These are phyloP conservation scores for Amesomyces nigricolor DNA, from an alignment of 2,329 filamentous ascomycete genomes.

Conservation along the genomic window DNA sequence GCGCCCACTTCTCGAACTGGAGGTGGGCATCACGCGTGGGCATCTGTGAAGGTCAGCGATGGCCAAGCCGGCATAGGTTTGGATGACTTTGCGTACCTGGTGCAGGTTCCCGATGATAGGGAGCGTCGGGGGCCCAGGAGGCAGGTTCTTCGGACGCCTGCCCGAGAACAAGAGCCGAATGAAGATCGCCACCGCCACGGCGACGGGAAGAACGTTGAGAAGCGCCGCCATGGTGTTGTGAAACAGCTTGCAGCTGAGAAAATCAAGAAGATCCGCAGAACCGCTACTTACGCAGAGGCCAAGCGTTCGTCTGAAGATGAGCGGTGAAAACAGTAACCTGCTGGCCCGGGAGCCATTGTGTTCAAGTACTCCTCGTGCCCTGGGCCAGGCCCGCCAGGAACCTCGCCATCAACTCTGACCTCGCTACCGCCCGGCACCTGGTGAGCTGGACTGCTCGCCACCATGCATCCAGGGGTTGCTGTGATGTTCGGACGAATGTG, in stretches of 20 bases:
- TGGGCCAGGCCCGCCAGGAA: too few species aligned
- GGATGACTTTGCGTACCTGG: constrained; percentile 13
- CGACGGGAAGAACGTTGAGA: constrained; percentile 17
- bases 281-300: not conserved
- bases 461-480: not conserved
- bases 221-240: constrained; percentile 17
- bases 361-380: constrained; percentile 9
- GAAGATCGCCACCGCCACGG: constrained; percentile 20
- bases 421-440: not conserved
- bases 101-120: constrained; percentile 29
- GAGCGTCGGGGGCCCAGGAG: constrained; percentile 28
- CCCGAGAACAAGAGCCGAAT: constrained; percentile 22
- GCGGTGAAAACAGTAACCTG: not conserved
- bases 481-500: constrained; percentile 17
- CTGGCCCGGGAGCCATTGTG: not conserved
- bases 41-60: constrained; percentile 14
- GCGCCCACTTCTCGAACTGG: constrained; percentile 27
- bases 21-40: constrained; percentile 24
- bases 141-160: constrained; percentile 24
- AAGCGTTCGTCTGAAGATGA: not conserved
- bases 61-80: not conserved
- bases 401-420: not conserved
- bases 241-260: not conserved
- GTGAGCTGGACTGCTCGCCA: too few species aligned
- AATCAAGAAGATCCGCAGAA: not conserved